Evolutionary conservation across 164 flowering plant species (phyloP), one percentile per base, ranked within the genome.

Genomic region (Berberis thunbergii): DNA sequence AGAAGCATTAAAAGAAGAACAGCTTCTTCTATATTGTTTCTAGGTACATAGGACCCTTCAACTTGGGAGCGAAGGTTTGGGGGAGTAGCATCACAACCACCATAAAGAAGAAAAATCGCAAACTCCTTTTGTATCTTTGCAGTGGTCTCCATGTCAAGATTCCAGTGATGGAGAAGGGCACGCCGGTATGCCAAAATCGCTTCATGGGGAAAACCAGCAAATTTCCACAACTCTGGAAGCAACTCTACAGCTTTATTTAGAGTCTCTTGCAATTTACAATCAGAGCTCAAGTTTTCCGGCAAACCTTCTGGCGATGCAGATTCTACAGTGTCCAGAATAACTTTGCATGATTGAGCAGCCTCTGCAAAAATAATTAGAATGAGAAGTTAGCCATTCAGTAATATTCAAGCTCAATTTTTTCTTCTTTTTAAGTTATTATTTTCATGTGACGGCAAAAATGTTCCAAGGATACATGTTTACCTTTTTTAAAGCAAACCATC

Each of bases 11-110:
- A 70, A 66, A 94, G 74, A 61, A 94, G 89, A 72, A 85, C 50
- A 10, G 97, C 93, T 68, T 94, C 97, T 77, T 94, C 99, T 59
- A 86, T 54, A 67, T 94, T 94, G 84, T 91, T 89, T 72, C 78
- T 80, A 6, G 96, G 97, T 43, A 86, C 79, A 72, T 82, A 91
- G 5, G 93, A 81, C 11, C 81, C 81, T 54, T 86, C 97, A 73
- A 77, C 64, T 70, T 94, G 99, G 12, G 75, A 83, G 10, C 87
- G 85, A 41, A 94, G 87, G 70, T 77, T 84, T 43, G 96, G 99
- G 55, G 96, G 93, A 57, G 72, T 75, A 43, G 96, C 96, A 56
- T 88, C 91, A 45, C 70, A 64, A 46, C 99, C 97, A 67, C 93
- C 76, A 74, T 94, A 94, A 41, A 94, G 77, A 67, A 94, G 97